phyloP scores from a whole-genome alignment of 805 yeast species.

The Hanseniaspora guilliermondii region DNA sequence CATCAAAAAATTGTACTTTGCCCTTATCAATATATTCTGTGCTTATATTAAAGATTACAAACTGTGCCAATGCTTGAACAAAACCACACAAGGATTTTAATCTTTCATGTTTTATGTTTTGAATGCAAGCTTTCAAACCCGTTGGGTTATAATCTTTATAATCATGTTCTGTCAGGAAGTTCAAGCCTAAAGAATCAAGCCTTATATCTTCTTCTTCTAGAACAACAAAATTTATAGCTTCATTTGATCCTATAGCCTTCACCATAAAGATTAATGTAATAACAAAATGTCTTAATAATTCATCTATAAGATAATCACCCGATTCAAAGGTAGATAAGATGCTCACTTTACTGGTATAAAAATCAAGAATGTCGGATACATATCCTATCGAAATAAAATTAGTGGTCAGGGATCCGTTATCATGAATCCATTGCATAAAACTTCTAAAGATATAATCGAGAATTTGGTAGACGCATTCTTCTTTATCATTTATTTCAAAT shows the following conservation, averaged over 20 bases:
- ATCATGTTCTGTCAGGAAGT: conserved; percentile 14
- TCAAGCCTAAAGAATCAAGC: conserved; percentile 16
- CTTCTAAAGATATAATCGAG: conserved; percentile 42
- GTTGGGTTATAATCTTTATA: conserved; percentile 10
- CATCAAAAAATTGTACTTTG: neutral
- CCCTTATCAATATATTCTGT: neutral
- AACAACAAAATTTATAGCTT: conserved; percentile 46
- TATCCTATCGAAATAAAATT: conserved; percentile 66
- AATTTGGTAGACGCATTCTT: conserved; percentile 37
- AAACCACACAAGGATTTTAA: neutral
- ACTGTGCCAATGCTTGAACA: neutral
- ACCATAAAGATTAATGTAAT: conserved; percentile 45
- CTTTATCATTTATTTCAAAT: conserved; percentile 23
- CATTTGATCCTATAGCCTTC: conserved; percentile 31
- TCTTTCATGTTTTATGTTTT: neutral
- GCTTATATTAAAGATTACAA: neutral
- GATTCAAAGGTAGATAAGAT: conserved; percentile 18
- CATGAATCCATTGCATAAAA: conserved; percentile 62
- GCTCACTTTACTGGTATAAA: conserved; percentile 26
- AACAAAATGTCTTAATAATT: conserved; percentile 39
- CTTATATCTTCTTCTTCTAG: conserved; percentile 62
- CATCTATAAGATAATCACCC: conserved; percentile 32
- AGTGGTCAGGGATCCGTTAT: conserved; percentile 51
- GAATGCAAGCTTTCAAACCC: neutral
- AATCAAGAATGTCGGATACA: conserved; percentile 45